A percentile compares a stretch with the other conserved stretches of the same genome.
Evolutionary conservation across 2,329 filamentous ascomycete genomes (phyloP).

Genomic region (Colletotrichum sp.): DNA sequence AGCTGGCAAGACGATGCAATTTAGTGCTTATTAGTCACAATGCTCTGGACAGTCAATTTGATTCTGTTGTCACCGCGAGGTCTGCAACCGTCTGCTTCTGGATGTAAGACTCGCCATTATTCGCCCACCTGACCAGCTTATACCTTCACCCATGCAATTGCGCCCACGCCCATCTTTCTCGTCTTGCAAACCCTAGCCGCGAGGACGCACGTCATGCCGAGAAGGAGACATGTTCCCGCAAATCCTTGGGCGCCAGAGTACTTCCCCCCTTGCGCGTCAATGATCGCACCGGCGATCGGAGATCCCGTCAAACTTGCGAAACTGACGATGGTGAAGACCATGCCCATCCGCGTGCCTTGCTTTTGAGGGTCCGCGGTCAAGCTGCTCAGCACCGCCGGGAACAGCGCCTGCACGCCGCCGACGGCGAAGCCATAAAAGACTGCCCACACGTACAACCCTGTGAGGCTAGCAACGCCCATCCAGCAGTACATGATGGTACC

Average conservation of each 20-base stretch:
- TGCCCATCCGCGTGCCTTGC: slow-evolving; percentile 47
- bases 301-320: slow-evolving; percentile 48
- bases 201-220: slow-evolving; percentile 20
- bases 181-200: slow-evolving; percentile 18
- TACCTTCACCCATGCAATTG: slow-evolving; percentile 2
- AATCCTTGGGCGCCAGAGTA: slow-evolving; percentile 28
- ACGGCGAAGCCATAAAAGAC: slow-evolving; percentile 33
- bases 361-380: slow-evolving; percentile 44
- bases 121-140: background rate
- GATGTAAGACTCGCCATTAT: background rate
- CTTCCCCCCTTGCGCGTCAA: slow-evolving; percentile 26
- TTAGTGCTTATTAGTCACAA: background rate
- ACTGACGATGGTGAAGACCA: slow-evolving; percentile 45
- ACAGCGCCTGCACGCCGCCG: slow-evolving; percentile 33
- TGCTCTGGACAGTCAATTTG: background rate
- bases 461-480: slow-evolving; percentile 26
- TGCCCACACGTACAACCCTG: slow-evolving; percentile 31
- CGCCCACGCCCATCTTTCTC: slow-evolving; percentile 1
- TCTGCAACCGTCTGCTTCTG: background rate
- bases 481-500: slow-evolving; percentile 34
- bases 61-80: background rate
- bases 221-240: slow-evolving; percentile 16
- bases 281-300: slow-evolving; percentile 37
- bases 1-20: background rate
- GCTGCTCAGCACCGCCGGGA: slow-evolving; percentile 41